Percentiles rank a stretch among this genome's conserved stretches.
Evolutionary conservation across 345 rosid species (phyloP).

Genomic region (Pugionium cornutum): DNA sequence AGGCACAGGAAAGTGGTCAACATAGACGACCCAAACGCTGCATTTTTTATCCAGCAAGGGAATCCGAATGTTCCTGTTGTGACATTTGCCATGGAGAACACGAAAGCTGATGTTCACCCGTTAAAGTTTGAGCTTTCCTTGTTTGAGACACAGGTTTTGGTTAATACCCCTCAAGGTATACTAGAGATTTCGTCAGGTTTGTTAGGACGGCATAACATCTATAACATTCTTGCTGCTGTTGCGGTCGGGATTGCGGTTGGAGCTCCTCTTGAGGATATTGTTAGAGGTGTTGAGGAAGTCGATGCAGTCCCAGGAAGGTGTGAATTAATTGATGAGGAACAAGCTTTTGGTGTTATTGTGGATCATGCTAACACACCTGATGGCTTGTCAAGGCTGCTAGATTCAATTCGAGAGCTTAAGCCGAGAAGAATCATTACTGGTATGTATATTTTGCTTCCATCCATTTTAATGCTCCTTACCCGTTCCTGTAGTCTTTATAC

Average conservation of each 20-base stretch:
- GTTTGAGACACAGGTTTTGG: conserved; percentile 92
- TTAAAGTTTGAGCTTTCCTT: conserved; percentile 86
- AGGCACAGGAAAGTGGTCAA: conserved; percentile 90
- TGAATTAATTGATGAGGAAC: conserved; percentile 90
- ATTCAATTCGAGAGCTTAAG: conserved; percentile 81
- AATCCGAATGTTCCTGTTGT: conserved; percentile 77
- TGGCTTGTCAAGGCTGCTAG: conserved; percentile 82
- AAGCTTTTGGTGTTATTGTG: conserved; percentile 91
- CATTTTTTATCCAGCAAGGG: conserved; percentile 71
- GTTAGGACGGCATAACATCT: conserved; percentile 82
- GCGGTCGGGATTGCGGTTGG: conserved; percentile 97
- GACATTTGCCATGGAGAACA: conserved; percentile 84
- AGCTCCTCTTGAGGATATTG: conserved; percentile 91
- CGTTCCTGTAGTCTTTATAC: not conserved
- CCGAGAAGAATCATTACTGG: conserved; percentile 89
- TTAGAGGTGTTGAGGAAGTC: conserved; percentile 91
- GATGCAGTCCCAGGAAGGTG: conserved; percentile 96
- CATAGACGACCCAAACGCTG: conserved; percentile 80
- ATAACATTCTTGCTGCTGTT: conserved; percentile 87
- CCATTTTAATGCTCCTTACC: too few species aligned
- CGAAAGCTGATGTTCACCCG: conserved; percentile 81
- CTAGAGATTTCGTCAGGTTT: conserved; percentile 90
- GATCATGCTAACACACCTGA: conserved; percentile 83
- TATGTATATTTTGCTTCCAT: conserved; percentile 27
- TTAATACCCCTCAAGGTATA: conserved; percentile 83